Base-by-base conservation (phyloP, 2,329 filamentous ascomycete genomes). In the Lecanoromycetidae sp. region DNA sequence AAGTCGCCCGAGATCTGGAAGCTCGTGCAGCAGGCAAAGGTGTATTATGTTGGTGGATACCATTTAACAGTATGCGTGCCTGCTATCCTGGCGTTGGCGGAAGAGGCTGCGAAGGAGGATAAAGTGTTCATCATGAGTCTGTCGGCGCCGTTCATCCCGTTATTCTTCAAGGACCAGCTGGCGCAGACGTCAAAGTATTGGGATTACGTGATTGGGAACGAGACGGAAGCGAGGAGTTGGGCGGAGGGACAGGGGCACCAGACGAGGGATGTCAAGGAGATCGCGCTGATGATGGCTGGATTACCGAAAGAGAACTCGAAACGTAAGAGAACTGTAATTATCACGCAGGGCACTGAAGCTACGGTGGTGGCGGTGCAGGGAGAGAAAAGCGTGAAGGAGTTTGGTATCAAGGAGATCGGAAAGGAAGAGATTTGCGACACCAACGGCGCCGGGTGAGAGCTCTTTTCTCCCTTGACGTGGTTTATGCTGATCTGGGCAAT, bases 81-180 rank as follows among this genome's bases (percentile, higher is more conserved):
- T 19, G 90, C 91, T 56, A 87, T 94, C 63, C 73, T 88, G 74
- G 86, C 87, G 55, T 76, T 98, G 40, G 90, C 83, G 57, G 82
- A 94, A 52, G 84, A 96, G 70, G 90, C 91, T 49, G 88, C 87
- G 32, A 71, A 75, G 55, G 80, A 86, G 66, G 82, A 96, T 76
- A 98, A 98, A 75, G 63, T 75, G 53, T 94, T 96, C 66, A 79
- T 88, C 58, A 80, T 98, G 58, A 93, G 87, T 57, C 79, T 98
- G 52, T 91, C 87, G 43, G 91, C 91, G 6, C 91, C 91, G 51
- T 98, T 98, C 74, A 94, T 98, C 61, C 73, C 83, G 32, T 84
- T 94, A 64, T 94, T 95, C 77, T 98, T 96, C 82, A 95, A 95
- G 75, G 88, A 95, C 41, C 84, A 80, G 55, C 78, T 98, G 39